Percentiles rank a stretch among this genome's conserved stretches.
These are phyloP conservation scores for Penicillium turbatum DNA, from an alignment of 495 filamentous ascomycete species.

Conservation along the genomic window DNA sequence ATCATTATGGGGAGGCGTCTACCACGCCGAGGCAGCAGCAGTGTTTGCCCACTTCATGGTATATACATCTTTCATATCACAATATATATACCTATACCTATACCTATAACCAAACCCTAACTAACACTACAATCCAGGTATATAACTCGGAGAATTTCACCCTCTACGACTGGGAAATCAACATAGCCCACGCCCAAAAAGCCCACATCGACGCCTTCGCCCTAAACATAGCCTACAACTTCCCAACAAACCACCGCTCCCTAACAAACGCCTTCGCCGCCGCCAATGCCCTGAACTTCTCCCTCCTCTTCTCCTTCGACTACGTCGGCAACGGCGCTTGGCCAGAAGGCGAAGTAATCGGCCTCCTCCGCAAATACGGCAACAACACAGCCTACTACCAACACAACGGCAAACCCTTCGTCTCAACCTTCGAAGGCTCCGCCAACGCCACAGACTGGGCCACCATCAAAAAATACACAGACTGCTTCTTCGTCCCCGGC, in stretches of 20 bases:
- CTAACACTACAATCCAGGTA: slow-evolving; percentile 15
- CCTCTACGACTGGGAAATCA: slow-evolving; percentile 50
- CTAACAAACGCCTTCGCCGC: slow-evolving; percentile 51
- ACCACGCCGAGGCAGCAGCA: background rate
- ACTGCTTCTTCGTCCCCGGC: slow-evolving; percentile 56
- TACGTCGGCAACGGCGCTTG: slow-evolving; percentile 53
- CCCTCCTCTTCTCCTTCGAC: slow-evolving; percentile 68
- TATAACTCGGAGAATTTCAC: slow-evolving; percentile 32
- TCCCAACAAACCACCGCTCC: slow-evolving; percentile 39
- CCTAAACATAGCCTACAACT: slow-evolving; percentile 59
- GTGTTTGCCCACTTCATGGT: slow-evolving; percentile 41
- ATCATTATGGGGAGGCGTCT: background rate
- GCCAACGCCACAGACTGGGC: slow-evolving; percentile 54
- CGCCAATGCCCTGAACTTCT: slow-evolving; percentile 53
- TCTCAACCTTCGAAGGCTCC: slow-evolving; percentile 69
- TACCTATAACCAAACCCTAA: too few relatives aligned
- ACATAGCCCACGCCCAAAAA: slow-evolving; percentile 56
- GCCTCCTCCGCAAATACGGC: slow-evolving; percentile 56
- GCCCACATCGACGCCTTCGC: slow-evolving; percentile 70
- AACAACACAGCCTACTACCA: slow-evolving; percentile 48
- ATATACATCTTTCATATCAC: background rate
- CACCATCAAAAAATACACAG: slow-evolving; percentile 47
- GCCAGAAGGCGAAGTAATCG: slow-evolving; percentile 50
- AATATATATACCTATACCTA: background rate
- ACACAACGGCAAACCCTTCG: slow-evolving; percentile 54